Evolutionary conservation across 129 eudicot genomes (phyloP).

Genomic region (Cynara cardunculus): DNA sequence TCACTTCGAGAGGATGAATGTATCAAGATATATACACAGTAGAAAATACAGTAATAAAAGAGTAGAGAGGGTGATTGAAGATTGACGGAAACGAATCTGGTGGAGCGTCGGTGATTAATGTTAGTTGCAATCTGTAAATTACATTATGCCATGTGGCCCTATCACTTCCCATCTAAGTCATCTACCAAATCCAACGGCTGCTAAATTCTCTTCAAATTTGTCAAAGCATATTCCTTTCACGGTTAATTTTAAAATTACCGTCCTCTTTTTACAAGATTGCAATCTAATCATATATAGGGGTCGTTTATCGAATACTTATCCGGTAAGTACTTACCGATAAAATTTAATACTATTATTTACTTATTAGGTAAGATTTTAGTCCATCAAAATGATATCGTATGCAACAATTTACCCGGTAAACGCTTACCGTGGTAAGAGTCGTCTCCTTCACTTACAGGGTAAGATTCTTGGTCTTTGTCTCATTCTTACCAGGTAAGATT

Average conservation of each 20-base stretch:
- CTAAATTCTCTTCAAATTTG: not conserved
- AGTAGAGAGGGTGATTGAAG: conserved; percentile 11
- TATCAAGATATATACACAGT: conserved; percentile 1
- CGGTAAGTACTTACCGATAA: too few relatives aligned
- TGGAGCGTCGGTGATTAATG: conserved; percentile 38
- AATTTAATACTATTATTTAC: too few relatives aligned
- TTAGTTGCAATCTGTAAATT: conserved; percentile 16
- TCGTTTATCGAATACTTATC: too few relatives aligned
- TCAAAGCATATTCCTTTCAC: not conserved
- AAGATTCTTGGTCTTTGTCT: too few relatives aligned
- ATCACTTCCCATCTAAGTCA: conserved; percentile 24
- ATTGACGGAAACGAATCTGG: conserved; percentile 24
- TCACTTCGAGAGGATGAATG: not conserved
- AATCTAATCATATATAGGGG: not conserved
- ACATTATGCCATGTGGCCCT: conserved; percentile 6
- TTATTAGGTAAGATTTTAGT: too few relatives aligned
- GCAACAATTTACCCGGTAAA: too few relatives aligned
- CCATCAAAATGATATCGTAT: too few relatives aligned
- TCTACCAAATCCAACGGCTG: conserved; percentile 19
- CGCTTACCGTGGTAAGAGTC: too few relatives aligned
- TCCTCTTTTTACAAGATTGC: too few relatives aligned
- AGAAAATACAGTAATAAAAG: conserved; percentile 6
- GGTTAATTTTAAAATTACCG: not conserved
- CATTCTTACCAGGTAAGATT: too few relatives aligned
- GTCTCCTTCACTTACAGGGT: too few relatives aligned